Evolutionary conservation across 768 basidiomycete genomes (phyloP), one percentile per base, ranked within the genome.

Genomic region (Tephrocybe sp.): DNA sequence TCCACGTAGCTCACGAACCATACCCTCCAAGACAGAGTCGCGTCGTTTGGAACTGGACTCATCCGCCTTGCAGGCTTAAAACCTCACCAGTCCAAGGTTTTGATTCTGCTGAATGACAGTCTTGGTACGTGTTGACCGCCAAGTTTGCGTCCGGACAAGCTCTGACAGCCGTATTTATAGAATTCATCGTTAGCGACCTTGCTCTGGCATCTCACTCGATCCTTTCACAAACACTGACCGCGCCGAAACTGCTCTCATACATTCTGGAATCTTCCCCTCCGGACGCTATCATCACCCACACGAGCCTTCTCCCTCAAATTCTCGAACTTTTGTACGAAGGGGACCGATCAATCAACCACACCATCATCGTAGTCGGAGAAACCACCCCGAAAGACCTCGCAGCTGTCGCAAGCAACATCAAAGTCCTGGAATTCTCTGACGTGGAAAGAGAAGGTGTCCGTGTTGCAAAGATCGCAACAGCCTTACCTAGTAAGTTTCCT

Each of bases 21-120:
- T 19, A 71, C 80, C 44, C 72, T 94, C 8, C 80, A 83, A 67
- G 82, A 84, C 57, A 84, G 88, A 36, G 76, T 83, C n/a, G 74
- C 79, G 12, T 78, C 86, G 7, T 76, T 94, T 40, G 88, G 83
- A n/a, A 80, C 83, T 9, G 92, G 89, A 1, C 76, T 94, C 22
- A 59, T 86, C 24, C 75, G 74, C 21, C 68, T 82, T 28, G 78
- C 77, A 2, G 72, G 73, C 15, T 67, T 89, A 6, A 72, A 79
- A 35, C 76, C 81, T 2, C 70, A 73, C 44, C 77, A 81, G 44
- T 86, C 89, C 24, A 84, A 74, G 52, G 88, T 88, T 7, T 64
- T 93, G n/a, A 66, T 93, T 11, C 69, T 92, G 21, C 70, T 94
- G 32, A 88, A 93, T 54, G 92, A 93, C 60, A 67, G 86, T 37